These are phyloP conservation scores for Melampsora medusae DNA, from an alignment of 1,284 basidiomycete genomes.

Conservation along the genomic window DNA sequence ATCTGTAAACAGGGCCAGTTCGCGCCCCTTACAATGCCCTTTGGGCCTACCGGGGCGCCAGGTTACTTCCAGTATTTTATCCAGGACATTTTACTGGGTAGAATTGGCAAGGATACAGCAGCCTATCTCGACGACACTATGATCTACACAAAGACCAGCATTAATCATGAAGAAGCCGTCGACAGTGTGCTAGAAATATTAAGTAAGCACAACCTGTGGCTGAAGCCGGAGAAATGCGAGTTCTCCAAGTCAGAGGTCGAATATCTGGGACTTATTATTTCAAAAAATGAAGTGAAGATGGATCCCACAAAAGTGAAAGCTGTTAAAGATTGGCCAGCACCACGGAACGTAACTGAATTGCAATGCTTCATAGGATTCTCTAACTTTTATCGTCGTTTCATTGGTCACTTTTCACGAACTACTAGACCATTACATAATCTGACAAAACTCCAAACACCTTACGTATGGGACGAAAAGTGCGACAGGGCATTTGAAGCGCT, in stretches of 20 bases:
- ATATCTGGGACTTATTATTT: slow-evolving; percentile 24
- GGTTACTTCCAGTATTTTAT: slow-evolving; percentile 14
- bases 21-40: slow-evolving; percentile 12
- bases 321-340: slow-evolving; percentile 57
- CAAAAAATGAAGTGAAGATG: slow-evolving; percentile 56
- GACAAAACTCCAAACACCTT: neutral
- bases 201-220: neutral
- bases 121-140: neutral
- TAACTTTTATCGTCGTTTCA: slow-evolving; percentile 59
- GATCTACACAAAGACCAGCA: neutral
- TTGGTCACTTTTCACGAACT: slow-evolving; percentile 53
- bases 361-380: slow-evolving; percentile 55
- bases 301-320: slow-evolving; percentile 57
- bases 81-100: neutral
- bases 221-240: neutral
- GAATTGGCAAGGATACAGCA: neutral
- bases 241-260: neutral
- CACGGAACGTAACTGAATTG: slow-evolving; percentile 45
- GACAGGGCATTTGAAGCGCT: slow-evolving; percentile 50
- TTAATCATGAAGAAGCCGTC: neutral
- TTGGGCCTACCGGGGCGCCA: slow-evolving; percentile 6
- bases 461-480: neutral
- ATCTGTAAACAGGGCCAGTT: neutral
- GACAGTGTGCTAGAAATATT: neutral
- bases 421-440: neutral